Percentiles rank a stretch among this genome's conserved stretches.
These are phyloP conservation scores for Trifolium subterraneum DNA, from an alignment of 306 rosid species.

Conservation along the genomic window DNA sequence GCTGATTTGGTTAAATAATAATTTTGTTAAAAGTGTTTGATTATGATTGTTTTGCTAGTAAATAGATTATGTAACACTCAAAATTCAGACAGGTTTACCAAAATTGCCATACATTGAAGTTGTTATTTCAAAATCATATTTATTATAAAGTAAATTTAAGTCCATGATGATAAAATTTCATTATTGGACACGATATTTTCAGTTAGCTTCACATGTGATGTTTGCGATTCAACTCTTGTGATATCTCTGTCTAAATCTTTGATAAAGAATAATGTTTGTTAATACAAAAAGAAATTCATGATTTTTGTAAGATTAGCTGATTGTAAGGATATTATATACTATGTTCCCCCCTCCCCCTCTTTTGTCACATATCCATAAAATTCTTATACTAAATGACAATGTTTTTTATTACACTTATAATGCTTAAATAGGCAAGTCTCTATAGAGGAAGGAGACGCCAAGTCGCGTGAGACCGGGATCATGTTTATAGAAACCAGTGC, in stretches of 20 bases:
- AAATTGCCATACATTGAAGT: background rate
- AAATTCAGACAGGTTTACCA: background rate
- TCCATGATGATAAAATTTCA: background rate
- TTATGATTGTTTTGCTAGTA: background rate
- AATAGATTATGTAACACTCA: background rate
- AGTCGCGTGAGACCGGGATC: slow-evolving; percentile 87
- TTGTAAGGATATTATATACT: background rate
- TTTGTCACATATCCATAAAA: background rate
- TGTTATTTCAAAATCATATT: background rate
- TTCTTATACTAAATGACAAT: background rate
- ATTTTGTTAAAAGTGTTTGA: slow-evolving; percentile 16
- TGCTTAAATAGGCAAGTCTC: slow-evolving; percentile 83
- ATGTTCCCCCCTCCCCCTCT: background rate
- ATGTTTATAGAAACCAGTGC: slow-evolving; percentile 98
- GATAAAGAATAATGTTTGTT: background rate
- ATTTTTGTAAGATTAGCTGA: background rate
- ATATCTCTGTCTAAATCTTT: background rate
- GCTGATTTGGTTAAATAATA: background rate
- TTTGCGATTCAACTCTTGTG: background rate
- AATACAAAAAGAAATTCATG: background rate
- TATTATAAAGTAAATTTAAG: background rate
- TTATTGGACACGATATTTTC: background rate
- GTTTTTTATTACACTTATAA: background rate
- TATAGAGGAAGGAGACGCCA: slow-evolving; percentile 95
- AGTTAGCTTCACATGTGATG: background rate